These are phyloP conservation scores for Fusarium pseudograminearum DNA, from an alignment of 2,329 filamentous ascomycete species.

Conservation along the genomic window DNA sequence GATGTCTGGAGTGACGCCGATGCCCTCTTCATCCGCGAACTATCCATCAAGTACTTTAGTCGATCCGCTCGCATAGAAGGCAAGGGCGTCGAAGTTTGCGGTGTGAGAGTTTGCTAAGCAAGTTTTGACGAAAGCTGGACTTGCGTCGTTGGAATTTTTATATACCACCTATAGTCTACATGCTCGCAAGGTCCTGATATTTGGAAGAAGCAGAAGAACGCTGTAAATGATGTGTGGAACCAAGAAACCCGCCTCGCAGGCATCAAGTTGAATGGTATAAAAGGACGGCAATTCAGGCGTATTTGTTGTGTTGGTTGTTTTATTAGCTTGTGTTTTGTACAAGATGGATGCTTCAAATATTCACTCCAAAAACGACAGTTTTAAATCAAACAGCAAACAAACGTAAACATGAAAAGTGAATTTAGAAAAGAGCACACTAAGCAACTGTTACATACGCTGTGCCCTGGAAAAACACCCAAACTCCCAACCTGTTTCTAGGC, in stretches of 20 bases:
- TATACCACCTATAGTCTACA: constrained; percentile 33
- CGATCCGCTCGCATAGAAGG: constrained; percentile 72
- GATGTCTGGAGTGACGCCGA: constrained; percentile 82
- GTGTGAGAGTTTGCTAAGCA: constrained; percentile 73
- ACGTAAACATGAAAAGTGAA: not conserved
- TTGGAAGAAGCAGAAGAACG: constrained; percentile 6
- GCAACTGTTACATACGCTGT: constrained; percentile 24
- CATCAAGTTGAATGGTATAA: constrained; percentile 9
- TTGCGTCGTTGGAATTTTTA: constrained; percentile 41
- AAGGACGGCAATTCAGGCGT: constrained; percentile 9
- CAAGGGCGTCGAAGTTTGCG: constrained; percentile 79
- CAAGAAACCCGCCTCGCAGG: constrained; percentile 32
- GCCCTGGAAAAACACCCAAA: constrained; percentile 33
- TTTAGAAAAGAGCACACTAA: constrained; percentile 26
- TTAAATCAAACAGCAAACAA: not conserved
- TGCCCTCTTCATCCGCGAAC: constrained; percentile 73
- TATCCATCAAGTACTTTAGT: constrained; percentile 74
- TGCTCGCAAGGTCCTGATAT: constrained; percentile 24
- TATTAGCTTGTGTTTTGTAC: not conserved
- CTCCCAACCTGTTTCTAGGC: constrained; percentile 33
- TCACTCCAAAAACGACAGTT: not conserved
- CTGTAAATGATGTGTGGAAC: constrained; percentile 29
- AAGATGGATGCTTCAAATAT: not conserved
- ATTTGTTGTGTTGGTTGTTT: not conserved
- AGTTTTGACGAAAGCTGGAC: constrained; percentile 43